A percentile compares a stretch with the other conserved stretches of the same genome.
These are phyloP conservation scores for Rhodotorula sp. DNA, from an alignment of 1,284 basidiomycete genomes.

Conservation along the genomic window DNA sequence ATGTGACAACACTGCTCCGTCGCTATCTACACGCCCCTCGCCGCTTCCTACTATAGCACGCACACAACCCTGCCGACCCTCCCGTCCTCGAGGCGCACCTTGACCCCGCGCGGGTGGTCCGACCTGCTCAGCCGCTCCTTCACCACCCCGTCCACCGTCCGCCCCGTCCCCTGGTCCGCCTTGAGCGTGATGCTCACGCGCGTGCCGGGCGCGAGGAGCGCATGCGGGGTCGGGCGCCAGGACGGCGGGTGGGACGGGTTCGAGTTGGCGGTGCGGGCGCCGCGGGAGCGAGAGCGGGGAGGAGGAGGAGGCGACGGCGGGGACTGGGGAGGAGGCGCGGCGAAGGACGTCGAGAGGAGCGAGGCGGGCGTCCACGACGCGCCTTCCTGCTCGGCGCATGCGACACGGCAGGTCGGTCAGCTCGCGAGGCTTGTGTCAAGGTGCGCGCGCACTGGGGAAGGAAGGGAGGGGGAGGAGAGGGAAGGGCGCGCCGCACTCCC, in stretches of 20 bases:
- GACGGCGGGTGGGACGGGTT: conserved; percentile 9
- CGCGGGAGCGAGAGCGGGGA: neutral
- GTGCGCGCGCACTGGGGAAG: no score
- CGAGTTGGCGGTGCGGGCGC: neutral
- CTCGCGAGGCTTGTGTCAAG: no score
- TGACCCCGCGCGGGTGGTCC: conserved; percentile 45
- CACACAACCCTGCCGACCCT: conserved; percentile 41
- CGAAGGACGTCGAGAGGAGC: conserved; percentile 11
- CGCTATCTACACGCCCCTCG: neutral
- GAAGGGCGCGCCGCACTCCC: conserved; percentile 9
- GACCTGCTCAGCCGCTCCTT: conserved; percentile 38
- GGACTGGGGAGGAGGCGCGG: neutral
- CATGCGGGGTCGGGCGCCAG: conserved; percentile 15
- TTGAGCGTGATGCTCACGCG: conserved; percentile 41
- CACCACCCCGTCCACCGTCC: conserved; percentile 38
- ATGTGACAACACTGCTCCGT: conserved; percentile 2
- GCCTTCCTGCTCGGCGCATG: conserved; percentile 20
- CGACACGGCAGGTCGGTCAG: neutral
- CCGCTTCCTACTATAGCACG: neutral
- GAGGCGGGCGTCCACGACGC: conserved; percentile 32
- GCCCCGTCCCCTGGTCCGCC: conserved; percentile 41
- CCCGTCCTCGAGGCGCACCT: conserved; percentile 37
- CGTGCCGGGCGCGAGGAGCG: conserved; percentile 17
- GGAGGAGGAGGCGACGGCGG: neutral
- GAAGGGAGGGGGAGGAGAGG: neutral